Evolutionary conservation across 225 moss, liverwort and hornwort genomes (phyloP).

Genomic region (Sphagnum contortum): DNA sequence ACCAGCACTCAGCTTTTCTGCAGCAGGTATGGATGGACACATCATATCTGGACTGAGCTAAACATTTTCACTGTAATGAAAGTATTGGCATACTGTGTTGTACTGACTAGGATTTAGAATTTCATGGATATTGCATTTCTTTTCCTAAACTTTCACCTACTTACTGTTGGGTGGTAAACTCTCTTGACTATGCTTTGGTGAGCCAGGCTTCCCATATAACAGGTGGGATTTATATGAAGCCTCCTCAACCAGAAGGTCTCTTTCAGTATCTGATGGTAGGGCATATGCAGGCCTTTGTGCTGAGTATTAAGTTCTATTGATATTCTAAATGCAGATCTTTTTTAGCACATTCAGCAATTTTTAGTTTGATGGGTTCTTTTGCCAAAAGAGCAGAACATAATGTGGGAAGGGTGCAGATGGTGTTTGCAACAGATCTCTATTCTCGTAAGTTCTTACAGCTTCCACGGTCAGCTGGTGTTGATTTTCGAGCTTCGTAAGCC

Average conservation of each 20-base stretch:
- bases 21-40: conserved; percentile 60
- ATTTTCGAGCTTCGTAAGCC: conserved; percentile 89
- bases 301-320: not conserved
- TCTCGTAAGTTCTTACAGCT: conserved; percentile 82
- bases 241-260: conserved; percentile 64
- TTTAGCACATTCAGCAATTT: too few relatives aligned
- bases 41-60: conserved; percentile 11
- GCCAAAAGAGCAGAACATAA: not conserved
- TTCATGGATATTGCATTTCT: too few relatives aligned
- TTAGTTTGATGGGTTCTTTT: too few relatives aligned
- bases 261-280: conserved; percentile 74
- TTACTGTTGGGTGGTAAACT: too few relatives aligned
- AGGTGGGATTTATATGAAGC: conserved; percentile 90
- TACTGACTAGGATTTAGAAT: too few relatives aligned
- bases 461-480: conserved; percentile 82
- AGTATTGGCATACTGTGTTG: too few relatives aligned
- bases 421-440: conserved; percentile 77
- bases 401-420: conserved; percentile 49
- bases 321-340: not conserved
- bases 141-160: too few relatives aligned
- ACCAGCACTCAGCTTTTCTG: conserved; percentile 78
- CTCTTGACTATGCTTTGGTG: too few relatives aligned
- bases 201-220: conserved; percentile 89
- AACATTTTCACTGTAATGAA: conserved; percentile 6
- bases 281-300: not conserved